phyloP scores from a whole-genome alignment of 768 basidiomycete species.

The Paxillus rubicundulus region DNA sequence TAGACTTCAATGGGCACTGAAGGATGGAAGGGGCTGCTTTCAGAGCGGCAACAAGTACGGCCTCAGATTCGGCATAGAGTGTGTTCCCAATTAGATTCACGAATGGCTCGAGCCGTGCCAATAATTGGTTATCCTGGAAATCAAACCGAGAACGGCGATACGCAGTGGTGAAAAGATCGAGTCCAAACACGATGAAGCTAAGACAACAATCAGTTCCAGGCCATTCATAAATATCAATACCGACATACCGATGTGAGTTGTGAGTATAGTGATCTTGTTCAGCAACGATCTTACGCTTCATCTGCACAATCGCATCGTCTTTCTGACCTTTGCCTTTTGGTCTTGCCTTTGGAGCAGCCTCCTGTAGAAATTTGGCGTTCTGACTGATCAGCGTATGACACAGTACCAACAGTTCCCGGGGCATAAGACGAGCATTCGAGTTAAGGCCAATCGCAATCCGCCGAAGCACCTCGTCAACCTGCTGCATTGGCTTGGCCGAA shows the following conservation, averaged over 20 bases:
- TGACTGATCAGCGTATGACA: conserved; percentile 90
- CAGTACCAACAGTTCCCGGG: conserved; percentile 70
- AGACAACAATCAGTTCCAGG: neutral
- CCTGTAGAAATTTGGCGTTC: conserved; percentile 82
- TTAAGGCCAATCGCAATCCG: conserved; percentile 84
- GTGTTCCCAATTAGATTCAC: conserved; percentile 87
- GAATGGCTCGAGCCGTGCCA: conserved; percentile 85
- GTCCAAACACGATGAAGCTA: conserved; percentile 87
- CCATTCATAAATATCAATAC: neutral
- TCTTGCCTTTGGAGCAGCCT: conserved; percentile 41
- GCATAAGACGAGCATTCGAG: conserved; percentile 67
- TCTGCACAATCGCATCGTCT: conserved; percentile 70
- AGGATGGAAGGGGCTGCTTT: conserved; percentile 78
- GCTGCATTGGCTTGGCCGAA: conserved; percentile 72
- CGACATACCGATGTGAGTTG: conserved; percentile 80
- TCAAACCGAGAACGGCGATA: conserved; percentile 85
- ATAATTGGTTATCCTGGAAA: conserved; percentile 67
- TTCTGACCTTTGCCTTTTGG: conserved; percentile 36
- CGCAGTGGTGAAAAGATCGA: conserved; percentile 88
- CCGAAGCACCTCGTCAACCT: conserved; percentile 85
- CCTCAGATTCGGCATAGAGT: conserved; percentile 77
- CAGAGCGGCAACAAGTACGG: conserved; percentile 72
- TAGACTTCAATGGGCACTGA: conserved; percentile 76
- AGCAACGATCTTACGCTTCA: conserved; percentile 58
- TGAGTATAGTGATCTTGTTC: conserved; percentile 72